phyloP scores from a whole-genome alignment of 352 stramenopile genomes.

The Globisporangium irregulare region DNA sequence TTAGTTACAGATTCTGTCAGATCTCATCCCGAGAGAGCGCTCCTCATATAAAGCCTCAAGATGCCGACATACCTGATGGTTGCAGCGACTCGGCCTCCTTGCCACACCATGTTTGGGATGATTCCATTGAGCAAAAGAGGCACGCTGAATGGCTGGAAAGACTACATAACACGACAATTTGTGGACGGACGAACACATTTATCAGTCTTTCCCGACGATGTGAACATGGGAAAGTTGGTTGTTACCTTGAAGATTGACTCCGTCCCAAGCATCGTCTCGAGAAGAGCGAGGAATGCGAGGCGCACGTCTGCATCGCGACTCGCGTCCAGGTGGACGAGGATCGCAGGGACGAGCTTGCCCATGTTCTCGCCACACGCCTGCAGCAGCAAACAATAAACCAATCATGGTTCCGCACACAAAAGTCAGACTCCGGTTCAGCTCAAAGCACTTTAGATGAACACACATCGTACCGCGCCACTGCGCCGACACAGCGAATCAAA shows the following conservation, averaged over 20 bases:
- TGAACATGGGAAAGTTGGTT: background rate
- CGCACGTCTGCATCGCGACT: conserved; percentile 71
- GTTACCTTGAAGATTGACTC: conserved; percentile 50
- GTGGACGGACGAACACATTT: background rate
- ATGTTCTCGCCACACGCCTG: conserved; percentile 67
- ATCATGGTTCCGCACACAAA: background rate
- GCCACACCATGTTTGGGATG: conserved; percentile 90
- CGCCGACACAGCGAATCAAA: conserved; percentile 80
- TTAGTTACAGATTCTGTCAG: background rate
- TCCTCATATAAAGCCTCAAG: conserved; percentile 1
- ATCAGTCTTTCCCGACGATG: background rate
- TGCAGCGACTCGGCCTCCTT: conserved; percentile 77
- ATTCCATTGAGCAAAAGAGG: conserved; percentile 72
- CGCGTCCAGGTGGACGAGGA: conserved; percentile 66
- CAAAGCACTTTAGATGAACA: background rate
- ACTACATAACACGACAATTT: conserved; percentile 23
- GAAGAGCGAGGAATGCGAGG: conserved; percentile 75
- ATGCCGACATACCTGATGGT: conserved; percentile 62
- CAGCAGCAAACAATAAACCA: background rate
- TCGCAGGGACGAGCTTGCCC: conserved; percentile 48
- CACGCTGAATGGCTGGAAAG: conserved; percentile 61
- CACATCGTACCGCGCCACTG: conserved; percentile 42
- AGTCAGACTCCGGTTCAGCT: background rate
- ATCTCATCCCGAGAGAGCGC: background rate
- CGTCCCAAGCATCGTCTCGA: conserved; percentile 77